Evolutionary conservation across 1,139 yeast genomes (phyloP).

Genomic region (Pneumocystis murina): DNA sequence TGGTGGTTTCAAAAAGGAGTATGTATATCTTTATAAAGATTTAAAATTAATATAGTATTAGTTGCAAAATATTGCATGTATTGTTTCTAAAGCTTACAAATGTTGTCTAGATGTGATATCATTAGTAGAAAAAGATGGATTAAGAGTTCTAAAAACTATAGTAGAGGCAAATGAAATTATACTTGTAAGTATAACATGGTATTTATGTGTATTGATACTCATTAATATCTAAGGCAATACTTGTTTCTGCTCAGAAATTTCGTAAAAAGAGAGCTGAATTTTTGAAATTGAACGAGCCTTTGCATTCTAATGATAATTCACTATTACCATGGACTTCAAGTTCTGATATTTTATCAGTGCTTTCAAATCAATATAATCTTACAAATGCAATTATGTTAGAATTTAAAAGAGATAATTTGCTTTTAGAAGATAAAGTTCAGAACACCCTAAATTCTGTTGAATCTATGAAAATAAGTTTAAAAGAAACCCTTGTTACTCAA

Average conservation of each 20-base stretch:
- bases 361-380: constrained; percentile 19
- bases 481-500: neutral
- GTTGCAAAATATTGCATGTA: constrained; percentile 11
- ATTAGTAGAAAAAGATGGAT: constrained; percentile 6
- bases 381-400: constrained; percentile 13
- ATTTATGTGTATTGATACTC: neutral
- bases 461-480: neutral
- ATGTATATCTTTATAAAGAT: neutral
- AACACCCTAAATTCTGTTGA: constrained; percentile 6
- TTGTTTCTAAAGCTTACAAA: constrained; percentile 11
- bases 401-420: constrained; percentile 17
- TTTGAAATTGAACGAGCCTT: neutral
- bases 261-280: constrained; percentile 7
- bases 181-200: constrained; percentile 9
- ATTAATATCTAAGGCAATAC: constrained; percentile 11
- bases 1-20: constrained; percentile 11
- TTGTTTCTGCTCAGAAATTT: constrained; percentile 19
- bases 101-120: constrained; percentile 9
- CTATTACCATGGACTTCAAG: constrained; percentile 24
- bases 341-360: constrained; percentile 17
- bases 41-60: neutral
- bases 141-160: constrained; percentile 9
- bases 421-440: constrained; percentile 1
- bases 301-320: constrained; percentile 1
- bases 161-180: constrained; percentile 21